Evolutionary conservation across 305 asterid genomes (phyloP), one percentile per base, ranked within the genome.

Genomic region (Solanum hybrid): DNA sequence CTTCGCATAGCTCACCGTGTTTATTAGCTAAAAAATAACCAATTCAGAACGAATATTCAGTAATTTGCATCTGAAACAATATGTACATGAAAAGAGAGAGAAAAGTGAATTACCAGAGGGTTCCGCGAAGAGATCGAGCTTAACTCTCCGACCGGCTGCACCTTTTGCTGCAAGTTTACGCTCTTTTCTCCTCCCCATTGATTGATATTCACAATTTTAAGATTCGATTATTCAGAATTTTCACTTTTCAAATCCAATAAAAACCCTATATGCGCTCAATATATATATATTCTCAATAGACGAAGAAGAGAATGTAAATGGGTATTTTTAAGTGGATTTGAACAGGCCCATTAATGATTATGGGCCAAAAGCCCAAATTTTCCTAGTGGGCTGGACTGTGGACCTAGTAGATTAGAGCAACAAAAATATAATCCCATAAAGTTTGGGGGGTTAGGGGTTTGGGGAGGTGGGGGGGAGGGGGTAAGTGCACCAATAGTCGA

Each of bases 101-200:
- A 29, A 29, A 34, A 5, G 34, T n/a, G 89, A n/a, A 31, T 20
- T 91, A 97, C 99, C 99, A 85, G 98, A 91, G 95, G 98, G 99
- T 93, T 97, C 99, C 97, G 96, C 97, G 73, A 92, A 95, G 89
- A 97, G 95, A 89, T 96, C 99, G 88, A 97, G 98, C 89, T 96
- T 97, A 79, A 97, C 98, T 94, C 99, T 92, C 46, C 99, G 98
- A 88, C 96, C 94, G 87, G 94, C 89, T 85, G 94, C 94, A 90
- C 91, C 88, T 89, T 91, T 89, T 89, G 98, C 98, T 79, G 98
- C 98, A 31, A 89, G 93, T 17, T 98, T 95, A 35, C 99, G 99
- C 93, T 96, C 99, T 93, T 96, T 97, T 88, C 99, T 95, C 93
- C 96, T 94, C 88, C 99, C 99, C 99, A 97, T 97, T 87, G 64